A percentile compares a stretch with the other conserved stretches of the same genome.
These are phyloP conservation scores for Mycena vitilis DNA, from an alignment of 768 basidiomycete genomes.

Conservation along the genomic window DNA sequence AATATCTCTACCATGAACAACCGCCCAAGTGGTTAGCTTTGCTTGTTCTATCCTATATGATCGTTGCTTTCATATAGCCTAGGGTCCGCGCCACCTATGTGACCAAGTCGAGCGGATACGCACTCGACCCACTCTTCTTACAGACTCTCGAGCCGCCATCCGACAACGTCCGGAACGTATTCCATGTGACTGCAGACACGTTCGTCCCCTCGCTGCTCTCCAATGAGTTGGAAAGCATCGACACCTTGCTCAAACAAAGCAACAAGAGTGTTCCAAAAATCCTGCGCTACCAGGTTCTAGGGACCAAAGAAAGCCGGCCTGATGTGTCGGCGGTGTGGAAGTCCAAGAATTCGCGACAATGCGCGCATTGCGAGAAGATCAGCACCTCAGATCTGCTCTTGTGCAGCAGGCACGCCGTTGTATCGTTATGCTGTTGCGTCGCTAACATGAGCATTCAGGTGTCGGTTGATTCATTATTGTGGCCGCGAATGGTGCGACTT, in stretches of 20 bases:
- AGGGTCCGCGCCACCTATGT: conserved; percentile 43
- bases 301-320: conserved; percentile 35
- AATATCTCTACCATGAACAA: conserved; percentile 41
- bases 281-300: conserved; percentile 36
- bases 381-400: conserved; percentile 22
- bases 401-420: conserved; percentile 17
- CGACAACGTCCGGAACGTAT: conserved; percentile 26
- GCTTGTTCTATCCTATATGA: no score
- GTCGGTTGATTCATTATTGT: conserved; percentile 39
- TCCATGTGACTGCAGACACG: conserved; percentile 38
- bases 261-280: conserved; percentile 20
- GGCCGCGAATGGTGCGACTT: conserved; percentile 38
- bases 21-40: conserved; percentile 27
- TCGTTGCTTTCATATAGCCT: neutral
- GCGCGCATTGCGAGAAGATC: conserved; percentile 37
- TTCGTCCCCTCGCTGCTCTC: conserved; percentile 42
- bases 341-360: conserved; percentile 37
- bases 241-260: conserved; percentile 36
- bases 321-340: conserved; percentile 33
- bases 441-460: conserved; percentile 22
- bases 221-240: conserved; percentile 45
- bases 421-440: neutral
- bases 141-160: conserved; percentile 16
- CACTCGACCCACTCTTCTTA: conserved; percentile 33
- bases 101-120: conserved; percentile 32